A percentile compares a stretch with the other conserved stretches of the same genome.
These are phyloP conservation scores for Mucor indicus DNA, from an alignment of 371 early-diverging fungal species.

Conservation along the genomic window DNA sequence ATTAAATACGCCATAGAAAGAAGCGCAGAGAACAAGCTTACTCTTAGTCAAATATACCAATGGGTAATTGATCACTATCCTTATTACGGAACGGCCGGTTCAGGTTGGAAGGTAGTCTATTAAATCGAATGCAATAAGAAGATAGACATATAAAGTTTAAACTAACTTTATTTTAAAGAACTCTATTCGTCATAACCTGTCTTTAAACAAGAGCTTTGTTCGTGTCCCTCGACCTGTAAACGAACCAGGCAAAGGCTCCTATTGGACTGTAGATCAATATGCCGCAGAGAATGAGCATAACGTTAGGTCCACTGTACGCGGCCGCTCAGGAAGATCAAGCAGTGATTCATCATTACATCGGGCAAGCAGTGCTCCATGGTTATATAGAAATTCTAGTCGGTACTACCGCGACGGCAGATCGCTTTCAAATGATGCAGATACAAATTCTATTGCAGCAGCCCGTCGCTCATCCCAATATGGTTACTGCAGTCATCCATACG, in stretches of 20 bases:
- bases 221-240: conserved; percentile 86
- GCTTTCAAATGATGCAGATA: conserved; percentile 17
- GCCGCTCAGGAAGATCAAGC: conserved; percentile 18
- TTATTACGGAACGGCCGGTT: conserved; percentile 71
- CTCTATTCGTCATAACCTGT: conserved; percentile 97
- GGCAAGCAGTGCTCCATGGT: conserved; percentile 7
- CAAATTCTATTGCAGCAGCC: conserved; percentile 2
- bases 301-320: conserved; percentile 7
- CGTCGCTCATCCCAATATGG: conserved; percentile 17
- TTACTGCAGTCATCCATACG: conserved; percentile 18
- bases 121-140: neutral
- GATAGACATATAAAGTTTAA: neutral
- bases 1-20: conserved; percentile 85
- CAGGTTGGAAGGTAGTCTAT: conserved; percentile 71
- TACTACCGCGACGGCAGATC: conserved; percentile 21
- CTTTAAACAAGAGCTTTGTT: conserved; percentile 92
- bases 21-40: conserved; percentile 65
- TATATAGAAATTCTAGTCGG: conserved; percentile 4
- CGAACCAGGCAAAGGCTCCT: conserved; percentile 96
- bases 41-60: conserved; percentile 85
- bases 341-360: conserved; percentile 14
- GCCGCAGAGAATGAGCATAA: conserved; percentile 28
- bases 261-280: conserved; percentile 80
- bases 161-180: conserved; percentile 56
- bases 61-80: conserved; percentile 80